phyloP scores from a whole-genome alignment of 2,329 filamentous ascomycete genomes.

The Podosphaera fusca region DNA sequence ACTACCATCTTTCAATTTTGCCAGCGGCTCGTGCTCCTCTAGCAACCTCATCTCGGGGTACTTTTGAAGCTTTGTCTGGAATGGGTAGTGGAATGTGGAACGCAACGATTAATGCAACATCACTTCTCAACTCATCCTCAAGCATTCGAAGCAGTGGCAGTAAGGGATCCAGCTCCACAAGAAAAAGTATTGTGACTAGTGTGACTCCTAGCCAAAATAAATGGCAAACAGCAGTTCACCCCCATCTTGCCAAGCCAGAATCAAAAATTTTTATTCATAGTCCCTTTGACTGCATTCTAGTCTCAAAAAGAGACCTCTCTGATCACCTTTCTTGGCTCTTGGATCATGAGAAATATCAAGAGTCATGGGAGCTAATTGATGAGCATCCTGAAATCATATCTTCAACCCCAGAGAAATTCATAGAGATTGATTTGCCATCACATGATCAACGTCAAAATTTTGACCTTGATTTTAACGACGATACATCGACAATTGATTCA shows the following conservation, averaged over 20 bases:
- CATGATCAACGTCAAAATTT: slow-evolving; percentile 16
- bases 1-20: slow-evolving; percentile 75
- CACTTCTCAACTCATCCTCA: slow-evolving; percentile 67
- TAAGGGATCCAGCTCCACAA: slow-evolving; percentile 29
- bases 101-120: slow-evolving; percentile 64
- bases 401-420: slow-evolving; percentile 19
- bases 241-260: slow-evolving; percentile 22
- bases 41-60: slow-evolving; percentile 37
- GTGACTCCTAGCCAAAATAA: slow-evolving; percentile 4
- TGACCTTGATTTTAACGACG: slow-evolving; percentile 48
- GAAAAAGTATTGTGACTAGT: slow-evolving; percentile 18
- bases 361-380: slow-evolving; percentile 75
- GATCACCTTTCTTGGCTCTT: slow-evolving; percentile 77
- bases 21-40: slow-evolving; percentile 50
- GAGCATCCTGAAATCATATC: slow-evolving; percentile 56
- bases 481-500: slow-evolving; percentile 37
- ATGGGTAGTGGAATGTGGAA: slow-evolving; percentile 68
- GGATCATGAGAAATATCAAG: slow-evolving; percentile 56
- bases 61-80: slow-evolving; percentile 53
- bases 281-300: slow-evolving; percentile 87
- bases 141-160: slow-evolving; percentile 45
- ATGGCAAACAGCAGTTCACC: slow-evolving; percentile 8
- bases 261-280: slow-evolving; percentile 86
- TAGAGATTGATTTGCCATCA: slow-evolving; percentile 20
- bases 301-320: slow-evolving; percentile 62